Conservation (phyloP, 2,329 filamentous ascomycete genomes). For the Aspergillus jensenii region DNA sequence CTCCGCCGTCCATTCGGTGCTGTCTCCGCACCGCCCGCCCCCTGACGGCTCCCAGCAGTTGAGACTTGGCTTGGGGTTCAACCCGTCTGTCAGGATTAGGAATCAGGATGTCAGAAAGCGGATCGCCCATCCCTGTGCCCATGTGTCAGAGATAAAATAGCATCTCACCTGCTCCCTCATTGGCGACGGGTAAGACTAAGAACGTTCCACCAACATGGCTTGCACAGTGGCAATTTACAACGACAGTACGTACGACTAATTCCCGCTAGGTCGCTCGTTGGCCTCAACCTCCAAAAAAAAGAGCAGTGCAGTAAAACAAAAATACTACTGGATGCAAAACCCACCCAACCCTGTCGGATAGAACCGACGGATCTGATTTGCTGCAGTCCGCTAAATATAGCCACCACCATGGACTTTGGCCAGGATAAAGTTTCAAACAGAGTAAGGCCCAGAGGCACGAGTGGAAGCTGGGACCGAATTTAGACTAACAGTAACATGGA, state of each 20-base stretch:
- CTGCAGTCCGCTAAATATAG: not conserved
- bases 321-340: too few relatives aligned
- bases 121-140: slow-evolving; percentile 1
- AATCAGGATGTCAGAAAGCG: too few relatives aligned
- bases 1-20: not conserved
- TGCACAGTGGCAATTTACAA: too few relatives aligned
- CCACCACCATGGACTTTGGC: not conserved
- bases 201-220: not conserved
- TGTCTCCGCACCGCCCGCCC: not conserved
- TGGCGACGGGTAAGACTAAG: not conserved
- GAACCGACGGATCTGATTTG: not conserved
- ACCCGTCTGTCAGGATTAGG: too few relatives aligned
- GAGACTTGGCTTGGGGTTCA: not conserved
- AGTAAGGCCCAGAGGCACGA: not conserved
- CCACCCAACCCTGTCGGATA: not conserved
- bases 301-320: too few relatives aligned
- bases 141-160: slow-evolving; percentile 1
- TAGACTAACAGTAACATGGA: too few relatives aligned
- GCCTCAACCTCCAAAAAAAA: too few relatives aligned
- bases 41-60: not conserved
- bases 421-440: not conserved
- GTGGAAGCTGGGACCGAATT: too few relatives aligned
- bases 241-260: too few relatives aligned
- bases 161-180: not conserved
- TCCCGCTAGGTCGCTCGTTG: too few relatives aligned